These are phyloP conservation scores for Tricholoma bakamatsutake DNA, from an alignment of 768 basidiomycete genomes.

Conservation along the genomic window DNA sequence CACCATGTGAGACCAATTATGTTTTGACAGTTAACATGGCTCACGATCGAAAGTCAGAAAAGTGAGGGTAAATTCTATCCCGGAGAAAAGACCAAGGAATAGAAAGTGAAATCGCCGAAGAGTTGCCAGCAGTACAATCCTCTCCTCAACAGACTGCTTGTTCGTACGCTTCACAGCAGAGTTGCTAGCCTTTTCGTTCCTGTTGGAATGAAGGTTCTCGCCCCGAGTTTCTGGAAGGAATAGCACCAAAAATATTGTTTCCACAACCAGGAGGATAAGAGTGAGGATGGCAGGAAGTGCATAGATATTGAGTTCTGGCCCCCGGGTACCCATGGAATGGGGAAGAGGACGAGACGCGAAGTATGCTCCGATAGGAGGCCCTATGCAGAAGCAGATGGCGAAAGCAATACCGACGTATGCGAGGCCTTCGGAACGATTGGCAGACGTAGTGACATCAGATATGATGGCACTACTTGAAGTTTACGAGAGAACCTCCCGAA, in stretches of 20 bases:
- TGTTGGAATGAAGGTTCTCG: slow-evolving; percentile 23
- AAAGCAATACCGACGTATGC: slow-evolving; percentile 96
- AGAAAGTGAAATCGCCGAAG: slow-evolving; percentile 72
- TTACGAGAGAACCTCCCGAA: background rate
- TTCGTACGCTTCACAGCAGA: slow-evolving; percentile 19
- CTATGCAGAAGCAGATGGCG: slow-evolving; percentile 88
- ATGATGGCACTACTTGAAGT: slow-evolving; percentile 69
- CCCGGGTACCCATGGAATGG: slow-evolving; percentile 45
- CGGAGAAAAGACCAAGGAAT: slow-evolving; percentile 89
- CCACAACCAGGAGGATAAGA: slow-evolving; percentile 65
- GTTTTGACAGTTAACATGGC: slow-evolving; percentile 20
- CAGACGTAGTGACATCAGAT: slow-evolving; percentile 80
- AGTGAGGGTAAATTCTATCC: slow-evolving; percentile 93
- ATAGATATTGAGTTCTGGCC: slow-evolving; percentile 78
- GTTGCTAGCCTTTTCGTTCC: slow-evolving; percentile 17
- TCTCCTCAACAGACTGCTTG: slow-evolving; percentile 36
- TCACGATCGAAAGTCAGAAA: slow-evolving; percentile 88
- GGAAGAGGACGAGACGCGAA: slow-evolving; percentile 86
- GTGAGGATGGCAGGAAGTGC: slow-evolving; percentile 86
- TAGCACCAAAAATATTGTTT: slow-evolving; percentile 72
- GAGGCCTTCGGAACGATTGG: slow-evolving; percentile 77
- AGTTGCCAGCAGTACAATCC: slow-evolving; percentile 49
- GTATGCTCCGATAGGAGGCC: slow-evolving; percentile 93
- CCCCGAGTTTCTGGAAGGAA: slow-evolving; percentile 85
- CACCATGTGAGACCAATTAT: background rate